Evolutionary conservation across 1,284 basidiomycete species (phyloP), one percentile per base, ranked within the genome.

Genomic region (Ustilago esculenta): DNA sequence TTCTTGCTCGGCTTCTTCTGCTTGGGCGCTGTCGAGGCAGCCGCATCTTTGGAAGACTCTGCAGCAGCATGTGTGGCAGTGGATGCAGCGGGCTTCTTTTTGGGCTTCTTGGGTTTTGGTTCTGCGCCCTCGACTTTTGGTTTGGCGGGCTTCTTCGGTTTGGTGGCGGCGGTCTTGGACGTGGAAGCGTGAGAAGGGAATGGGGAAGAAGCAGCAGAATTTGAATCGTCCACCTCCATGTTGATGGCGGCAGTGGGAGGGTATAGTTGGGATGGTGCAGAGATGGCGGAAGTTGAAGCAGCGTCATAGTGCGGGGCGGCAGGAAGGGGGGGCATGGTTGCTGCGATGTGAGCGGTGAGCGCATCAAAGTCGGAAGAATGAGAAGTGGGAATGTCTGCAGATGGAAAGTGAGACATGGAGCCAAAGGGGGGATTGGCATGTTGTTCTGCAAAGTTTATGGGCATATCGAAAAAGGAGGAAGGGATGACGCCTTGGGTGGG

Each of bases 401-500:
- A n/a, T 0, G 61, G 42, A 21, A 58, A 58, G 35, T 17, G 42
- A n/a, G 61, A 21, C 34, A 65, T 44, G 5, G 54, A 43, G 23
- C 33, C 50, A 44, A 58, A 65, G 46, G 57, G 25, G 46, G 54
- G 48, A 20, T 42, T 50, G 15, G 0, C 35, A 23, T 58, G 33
- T 9, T 24, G 32, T 10, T 11, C n/a, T n/a, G 45, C 60, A 39
- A 56, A 47, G 18, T 70, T 60, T 23, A 70, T 49, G 6, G 67
- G 67, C 45, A 64, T 55, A 29, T 70, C 67, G 46, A 70, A 70
- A 49, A 70, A 70, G 25, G 60, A 64, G 0, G 56, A 51, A 3
- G 67, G 60, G 18, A 70, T 55, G 33, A 53, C 56, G 33, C 67
- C 56, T 50, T 56, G 49, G 29, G n/a, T n/a, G n/a, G n/a, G n/a